Percentiles rank a stretch among this genome's conserved stretches.
phyloP scores from a whole-genome alignment of 1,139 yeast genomes.

The Blastobotrys arbuscula region DNA sequence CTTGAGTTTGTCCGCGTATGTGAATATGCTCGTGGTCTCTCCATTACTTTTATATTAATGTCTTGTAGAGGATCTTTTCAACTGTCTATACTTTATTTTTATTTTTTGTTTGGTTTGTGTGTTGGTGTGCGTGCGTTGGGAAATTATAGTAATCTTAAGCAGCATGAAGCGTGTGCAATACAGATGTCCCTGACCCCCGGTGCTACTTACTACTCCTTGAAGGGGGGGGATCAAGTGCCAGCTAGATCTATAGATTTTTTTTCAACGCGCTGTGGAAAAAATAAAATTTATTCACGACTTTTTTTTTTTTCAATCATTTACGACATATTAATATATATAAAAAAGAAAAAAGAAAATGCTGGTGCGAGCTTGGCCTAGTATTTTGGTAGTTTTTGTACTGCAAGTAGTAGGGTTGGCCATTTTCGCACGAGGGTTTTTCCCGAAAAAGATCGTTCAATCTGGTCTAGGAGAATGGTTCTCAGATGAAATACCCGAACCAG shows the following conservation, averaged over 20 bases:
- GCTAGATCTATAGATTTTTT: no score
- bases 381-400: slow-evolving; percentile 29
- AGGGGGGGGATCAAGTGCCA: no score
- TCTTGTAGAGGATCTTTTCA: no score
- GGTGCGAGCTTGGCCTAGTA: slow-evolving; percentile 13
- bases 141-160: no score
- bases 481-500: slow-evolving; percentile 35
- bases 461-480: slow-evolving; percentile 44
- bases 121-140: no score
- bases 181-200: no score
- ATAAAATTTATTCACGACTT: no score
- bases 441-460: slow-evolving; percentile 67
- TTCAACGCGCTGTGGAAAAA: not conserved
- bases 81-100: no score
- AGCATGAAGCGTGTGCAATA: no score
- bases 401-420: slow-evolving; percentile 51
- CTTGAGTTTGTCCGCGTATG: slow-evolving; percentile 30
- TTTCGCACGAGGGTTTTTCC: slow-evolving; percentile 82
- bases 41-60: no score
- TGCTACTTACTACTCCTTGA: no score
- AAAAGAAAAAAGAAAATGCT: slow-evolving; percentile 3
- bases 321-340: not conserved
- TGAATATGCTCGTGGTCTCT: slow-evolving; percentile 21
- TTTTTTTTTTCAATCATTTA: not conserved
- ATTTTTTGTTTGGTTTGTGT: no score